A percentile compares a stretch with the other conserved stretches of the same genome.
phyloP scores from a whole-genome alignment of 2,329 filamentous ascomycete species.

The Colletotrichum tabaci region DNA sequence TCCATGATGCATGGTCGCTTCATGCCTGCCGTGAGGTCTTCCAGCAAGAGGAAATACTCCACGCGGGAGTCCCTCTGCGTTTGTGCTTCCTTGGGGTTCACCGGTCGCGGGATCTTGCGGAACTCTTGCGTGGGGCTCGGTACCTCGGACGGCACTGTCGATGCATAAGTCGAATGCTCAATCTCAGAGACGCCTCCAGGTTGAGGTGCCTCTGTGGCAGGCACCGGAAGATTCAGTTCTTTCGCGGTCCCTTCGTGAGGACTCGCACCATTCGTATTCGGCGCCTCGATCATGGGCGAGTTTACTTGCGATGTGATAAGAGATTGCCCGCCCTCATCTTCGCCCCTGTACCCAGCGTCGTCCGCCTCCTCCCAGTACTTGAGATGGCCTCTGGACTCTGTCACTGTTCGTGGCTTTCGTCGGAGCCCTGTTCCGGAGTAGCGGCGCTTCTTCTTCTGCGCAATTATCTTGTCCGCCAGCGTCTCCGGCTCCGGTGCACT shows the following conservation, averaged over 20 bases:
- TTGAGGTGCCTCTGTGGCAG: constrained; percentile 22
- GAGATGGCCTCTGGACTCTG: constrained; percentile 80
- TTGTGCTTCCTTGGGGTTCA: constrained; percentile 85
- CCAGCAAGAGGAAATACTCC: constrained; percentile 92
- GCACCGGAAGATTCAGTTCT: constrained; percentile 24
- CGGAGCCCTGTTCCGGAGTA: constrained; percentile 91
- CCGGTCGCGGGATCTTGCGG: constrained; percentile 69
- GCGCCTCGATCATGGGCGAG: constrained; percentile 37
- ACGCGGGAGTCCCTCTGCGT: constrained; percentile 76
- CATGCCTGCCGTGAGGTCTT: constrained; percentile 97
- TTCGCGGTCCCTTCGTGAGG: not conserved
- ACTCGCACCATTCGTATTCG: constrained; percentile 23
- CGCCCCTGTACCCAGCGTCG: constrained; percentile 83
- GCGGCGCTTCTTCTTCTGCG: constrained; percentile 72
- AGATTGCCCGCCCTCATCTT: constrained; percentile 63
- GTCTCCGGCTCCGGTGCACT: constrained; percentile 76
- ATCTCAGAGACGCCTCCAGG: constrained; percentile 12
- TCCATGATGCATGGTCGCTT: constrained; percentile 96
- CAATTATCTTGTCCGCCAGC: constrained; percentile 58
- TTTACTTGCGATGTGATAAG: constrained; percentile 39
- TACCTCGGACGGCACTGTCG: constrained; percentile 51
- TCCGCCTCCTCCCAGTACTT: constrained; percentile 93
- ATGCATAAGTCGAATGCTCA: constrained; percentile 33
- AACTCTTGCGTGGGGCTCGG: constrained; percentile 57
- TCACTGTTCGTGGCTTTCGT: constrained; percentile 80